phyloP scores from a whole-genome alignment of 352 stramenopile species.

The Pythium biforme region DNA sequence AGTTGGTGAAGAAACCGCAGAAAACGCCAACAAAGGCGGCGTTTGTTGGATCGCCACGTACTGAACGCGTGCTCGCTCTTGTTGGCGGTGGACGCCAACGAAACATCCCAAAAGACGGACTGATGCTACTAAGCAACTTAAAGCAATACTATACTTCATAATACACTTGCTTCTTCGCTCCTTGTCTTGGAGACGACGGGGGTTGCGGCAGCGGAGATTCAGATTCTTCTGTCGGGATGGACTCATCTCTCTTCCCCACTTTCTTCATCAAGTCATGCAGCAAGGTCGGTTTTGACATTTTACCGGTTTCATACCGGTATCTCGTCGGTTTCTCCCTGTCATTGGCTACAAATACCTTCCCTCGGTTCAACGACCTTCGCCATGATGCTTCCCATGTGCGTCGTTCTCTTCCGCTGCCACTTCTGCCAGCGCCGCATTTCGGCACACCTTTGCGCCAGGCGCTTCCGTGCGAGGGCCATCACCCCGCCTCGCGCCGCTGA shows the following conservation, averaged over 20 bases:
- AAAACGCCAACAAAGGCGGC: not conserved
- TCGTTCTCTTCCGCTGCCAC: not conserved
- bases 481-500: not conserved
- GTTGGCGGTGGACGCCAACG: too few relatives aligned
- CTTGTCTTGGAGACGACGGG: too few relatives aligned
- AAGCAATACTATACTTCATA: too few relatives aligned
- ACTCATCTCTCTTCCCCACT: not conserved
- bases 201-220: too few relatives aligned
- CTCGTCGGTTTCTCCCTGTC: not conserved
- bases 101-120: too few relatives aligned
- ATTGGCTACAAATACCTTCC: slow-evolving; percentile 11
- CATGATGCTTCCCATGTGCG: not conserved
- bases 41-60: not conserved
- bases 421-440: not conserved
- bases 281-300: not conserved
- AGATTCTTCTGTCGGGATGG: not conserved
- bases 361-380: slow-evolving; percentile 8
- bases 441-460: not conserved
- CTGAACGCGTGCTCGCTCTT: too few relatives aligned
- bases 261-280: not conserved
- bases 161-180: too few relatives aligned
- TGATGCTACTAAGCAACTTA: too few relatives aligned
- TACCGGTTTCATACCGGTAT: slow-evolving; percentile 10
- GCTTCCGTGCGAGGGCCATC: too few relatives aligned
- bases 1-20: not conserved